Conservation (phyloP, 768 basidiomycete species). For the Suillus plorans region DNA sequence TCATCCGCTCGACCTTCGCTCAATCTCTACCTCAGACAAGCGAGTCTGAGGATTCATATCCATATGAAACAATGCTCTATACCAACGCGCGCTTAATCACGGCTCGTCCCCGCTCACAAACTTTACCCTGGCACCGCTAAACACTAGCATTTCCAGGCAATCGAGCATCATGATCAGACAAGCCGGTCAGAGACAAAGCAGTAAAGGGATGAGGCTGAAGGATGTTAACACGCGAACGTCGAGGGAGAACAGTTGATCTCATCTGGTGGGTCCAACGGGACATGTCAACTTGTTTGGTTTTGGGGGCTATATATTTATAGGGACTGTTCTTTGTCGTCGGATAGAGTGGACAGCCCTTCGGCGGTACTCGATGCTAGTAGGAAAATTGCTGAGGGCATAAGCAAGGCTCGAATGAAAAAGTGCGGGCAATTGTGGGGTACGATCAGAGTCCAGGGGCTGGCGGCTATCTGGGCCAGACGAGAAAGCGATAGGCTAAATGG, state of each 20-base stretch:
- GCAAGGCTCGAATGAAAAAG: constrained; percentile 48
- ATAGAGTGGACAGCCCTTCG: constrained; percentile 33
- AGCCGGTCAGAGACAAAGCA: background rate
- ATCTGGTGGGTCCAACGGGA: constrained; percentile 6
- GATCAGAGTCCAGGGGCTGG: constrained; percentile 20
- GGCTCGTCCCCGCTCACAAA: constrained; percentile 55
- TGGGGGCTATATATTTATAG: background rate
- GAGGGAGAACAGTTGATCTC: constrained; percentile 18
- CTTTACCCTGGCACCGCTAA: constrained; percentile 38
- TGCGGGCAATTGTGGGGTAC: constrained; percentile 46
- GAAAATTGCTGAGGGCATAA: constrained; percentile 43
- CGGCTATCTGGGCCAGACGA: background rate
- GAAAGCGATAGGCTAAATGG: constrained; percentile 5
- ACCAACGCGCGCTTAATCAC: constrained; percentile 45
- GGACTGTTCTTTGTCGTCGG: constrained; percentile 31
- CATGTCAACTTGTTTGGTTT: constrained; percentile 13
- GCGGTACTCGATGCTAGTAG: constrained; percentile 41
- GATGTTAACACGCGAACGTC: constrained; percentile 28
- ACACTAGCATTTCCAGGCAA: constrained; percentile 40
- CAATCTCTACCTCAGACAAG: background rate
- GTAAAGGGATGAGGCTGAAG: background rate
- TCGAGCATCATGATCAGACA: constrained; percentile 25
- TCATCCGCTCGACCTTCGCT: background rate
- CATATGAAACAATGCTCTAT: constrained; percentile 22
- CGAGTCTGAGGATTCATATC: background rate